These are phyloP conservation scores for Trichophaea hybrida DNA, from an alignment of 2,329 filamentous ascomycete species.

Conservation along the genomic window DNA sequence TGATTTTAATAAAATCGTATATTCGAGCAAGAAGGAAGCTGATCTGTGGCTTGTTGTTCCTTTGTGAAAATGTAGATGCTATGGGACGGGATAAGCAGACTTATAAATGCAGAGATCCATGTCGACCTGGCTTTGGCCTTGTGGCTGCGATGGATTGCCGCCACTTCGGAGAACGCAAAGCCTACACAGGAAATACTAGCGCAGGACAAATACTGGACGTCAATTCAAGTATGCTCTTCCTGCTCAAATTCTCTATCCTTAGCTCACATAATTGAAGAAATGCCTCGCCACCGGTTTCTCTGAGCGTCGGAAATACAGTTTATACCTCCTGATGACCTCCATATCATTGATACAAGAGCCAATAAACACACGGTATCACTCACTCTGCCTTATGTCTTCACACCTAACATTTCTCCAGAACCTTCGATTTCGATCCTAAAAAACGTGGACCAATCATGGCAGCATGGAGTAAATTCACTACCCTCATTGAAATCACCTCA, in stretches of 20 bases:
- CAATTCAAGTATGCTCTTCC: constrained; percentile 14
- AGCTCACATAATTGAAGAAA: constrained; percentile 10
- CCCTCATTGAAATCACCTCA: constrained; percentile 26
- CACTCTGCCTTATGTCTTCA: neutral
- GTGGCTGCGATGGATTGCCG: constrained; percentile 19
- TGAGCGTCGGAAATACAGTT: constrained; percentile 25
- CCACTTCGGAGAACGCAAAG: constrained; percentile 1
- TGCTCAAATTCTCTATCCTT: neutral
- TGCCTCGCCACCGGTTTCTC: constrained; percentile 23
- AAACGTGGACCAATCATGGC: constrained; percentile 2
- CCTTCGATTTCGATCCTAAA: constrained; percentile 7
- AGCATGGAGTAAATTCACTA: constrained; percentile 26
- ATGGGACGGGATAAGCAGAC: constrained; percentile 12
- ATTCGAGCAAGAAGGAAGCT: constrained; percentile 1
- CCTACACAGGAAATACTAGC: constrained; percentile 14
- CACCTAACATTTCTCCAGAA: neutral
- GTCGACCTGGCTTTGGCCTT: constrained; percentile 10
- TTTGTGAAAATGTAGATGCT: constrained; percentile 7
- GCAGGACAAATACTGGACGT: constrained; percentile 15
- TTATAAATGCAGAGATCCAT: constrained; percentile 10
- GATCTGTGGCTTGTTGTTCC: neutral
- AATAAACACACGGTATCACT: neutral
- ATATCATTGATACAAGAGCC: constrained; percentile 7
- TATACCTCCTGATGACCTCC: constrained; percentile 24
- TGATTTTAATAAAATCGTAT: constrained; percentile 6